These are phyloP conservation scores for Fusarium sp. DNA, from an alignment of 2,329 filamentous ascomycete species.

Conservation along the genomic window DNA sequence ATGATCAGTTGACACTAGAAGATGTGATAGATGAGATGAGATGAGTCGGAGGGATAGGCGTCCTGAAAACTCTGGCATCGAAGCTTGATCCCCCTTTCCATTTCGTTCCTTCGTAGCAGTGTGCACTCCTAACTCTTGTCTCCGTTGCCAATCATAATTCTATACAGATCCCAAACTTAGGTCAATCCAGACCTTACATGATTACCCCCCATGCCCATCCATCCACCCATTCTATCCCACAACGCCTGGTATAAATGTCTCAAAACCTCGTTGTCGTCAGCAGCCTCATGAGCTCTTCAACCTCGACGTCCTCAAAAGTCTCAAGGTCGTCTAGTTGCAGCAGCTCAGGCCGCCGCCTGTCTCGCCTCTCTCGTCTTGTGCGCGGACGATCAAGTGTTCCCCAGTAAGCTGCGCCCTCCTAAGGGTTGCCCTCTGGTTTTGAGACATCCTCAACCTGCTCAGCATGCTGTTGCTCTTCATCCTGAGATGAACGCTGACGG, in stretches of 20 bases:
- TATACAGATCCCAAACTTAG: conserved; percentile 39
- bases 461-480: conserved; percentile 30
- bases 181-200: conserved; percentile 34
- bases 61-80: conserved; percentile 46
- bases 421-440: conserved; percentile 34
- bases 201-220: conserved; percentile 16
- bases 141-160: conserved; percentile 39
- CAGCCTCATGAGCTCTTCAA: conserved; percentile 44
- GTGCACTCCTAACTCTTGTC: conserved; percentile 40
- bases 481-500: conserved; percentile 5
- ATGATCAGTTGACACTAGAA: conserved; percentile 40
- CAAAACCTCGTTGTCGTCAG: conserved; percentile 38
- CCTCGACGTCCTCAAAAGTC: conserved; percentile 46
- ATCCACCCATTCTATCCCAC: conserved; percentile 37
- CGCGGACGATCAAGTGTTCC: conserved; percentile 29
- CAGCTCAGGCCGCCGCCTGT: conserved; percentile 6
- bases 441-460: conserved; percentile 40
- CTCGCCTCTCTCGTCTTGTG: conserved; percentile 15
- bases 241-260: conserved; percentile 43
- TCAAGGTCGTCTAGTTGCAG: conserved; percentile 42
- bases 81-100: conserved; percentile 46
- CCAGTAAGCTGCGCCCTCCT: conserved; percentile 34
- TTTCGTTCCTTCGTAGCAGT: conserved; percentile 43
- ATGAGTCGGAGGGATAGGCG: conserved; percentile 38
- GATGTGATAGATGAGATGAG: conserved; percentile 39